A percentile compares a stretch with the other conserved stretches of the same genome.
Evolutionary conservation across 208 protist genomes (phyloP).

Genomic region (Tritrichomonas foetus): DNA sequence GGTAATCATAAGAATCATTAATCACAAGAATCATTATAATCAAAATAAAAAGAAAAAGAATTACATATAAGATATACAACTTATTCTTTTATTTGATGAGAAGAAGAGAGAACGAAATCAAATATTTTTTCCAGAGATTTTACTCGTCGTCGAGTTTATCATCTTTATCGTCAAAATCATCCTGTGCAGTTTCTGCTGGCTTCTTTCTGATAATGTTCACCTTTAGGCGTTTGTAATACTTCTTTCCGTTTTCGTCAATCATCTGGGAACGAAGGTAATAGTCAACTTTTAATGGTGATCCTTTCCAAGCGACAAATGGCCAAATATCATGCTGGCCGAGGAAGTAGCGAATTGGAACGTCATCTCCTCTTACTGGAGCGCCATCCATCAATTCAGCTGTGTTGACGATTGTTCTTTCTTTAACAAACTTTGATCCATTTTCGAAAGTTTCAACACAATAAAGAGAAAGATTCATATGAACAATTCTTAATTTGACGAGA

Average conservation of each 20-base stretch:
- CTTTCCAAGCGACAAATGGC: neutral
- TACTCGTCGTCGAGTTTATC: too few relatives aligned
- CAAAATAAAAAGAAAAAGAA: too few relatives aligned
- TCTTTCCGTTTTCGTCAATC: constrained; percentile 37
- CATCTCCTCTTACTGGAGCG: neutral
- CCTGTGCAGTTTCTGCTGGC: neutral
- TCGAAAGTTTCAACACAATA: neutral
- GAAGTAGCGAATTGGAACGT: constrained; percentile 28
- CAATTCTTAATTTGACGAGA: neutral
- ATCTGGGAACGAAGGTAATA: neutral
- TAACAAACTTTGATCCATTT: neutral
- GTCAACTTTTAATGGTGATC: neutral
- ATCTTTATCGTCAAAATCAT: too few relatives aligned
- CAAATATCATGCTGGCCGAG: neutral
- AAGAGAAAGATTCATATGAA: neutral
- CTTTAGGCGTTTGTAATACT: neutral
- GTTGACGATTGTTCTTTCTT: neutral
- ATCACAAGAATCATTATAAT: too few relatives aligned
- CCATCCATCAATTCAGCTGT: constrained; percentile 27
- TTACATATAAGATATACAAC: too few relatives aligned
- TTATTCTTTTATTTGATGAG: too few relatives aligned
- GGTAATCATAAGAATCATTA: too few relatives aligned
- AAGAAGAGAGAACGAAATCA: too few relatives aligned
- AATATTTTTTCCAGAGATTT: too few relatives aligned
- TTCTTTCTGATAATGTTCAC: neutral